These are phyloP conservation scores for Monosporascus sp. DNA, from an alignment of 2,329 filamentous ascomycete genomes.

Conservation along the genomic window DNA sequence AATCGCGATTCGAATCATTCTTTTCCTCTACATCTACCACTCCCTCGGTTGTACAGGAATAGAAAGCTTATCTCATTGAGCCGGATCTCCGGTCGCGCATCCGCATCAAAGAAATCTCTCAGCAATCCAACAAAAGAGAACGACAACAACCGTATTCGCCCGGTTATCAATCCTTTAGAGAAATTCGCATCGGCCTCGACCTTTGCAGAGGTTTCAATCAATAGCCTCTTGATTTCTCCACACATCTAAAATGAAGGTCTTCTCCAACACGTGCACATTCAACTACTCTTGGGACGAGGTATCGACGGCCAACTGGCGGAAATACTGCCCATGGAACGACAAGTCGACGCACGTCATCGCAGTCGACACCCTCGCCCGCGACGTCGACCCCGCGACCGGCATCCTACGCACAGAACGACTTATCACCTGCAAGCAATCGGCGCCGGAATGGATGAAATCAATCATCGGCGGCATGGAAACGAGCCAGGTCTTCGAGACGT, in stretches of 20 bases:
- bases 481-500: conserved; percentile 89
- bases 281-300: conserved; percentile 99
- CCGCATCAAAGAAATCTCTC: too few species aligned
- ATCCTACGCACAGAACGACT: conserved; percentile 58
- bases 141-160: too few species aligned
- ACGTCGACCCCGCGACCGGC: conserved; percentile 50
- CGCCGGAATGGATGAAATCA: conserved; percentile 74
- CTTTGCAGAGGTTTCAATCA: too few species aligned
- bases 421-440: conserved; percentile 57
- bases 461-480: conserved; percentile 76
- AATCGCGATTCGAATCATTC: too few species aligned
- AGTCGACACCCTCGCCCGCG: conserved; percentile 83
- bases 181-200: too few species aligned
- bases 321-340: conserved; percentile 98
- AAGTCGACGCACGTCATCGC: conserved; percentile 95
- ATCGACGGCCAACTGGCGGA: conserved; percentile 94
- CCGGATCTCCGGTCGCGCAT: too few species aligned
- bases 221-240: neutral
- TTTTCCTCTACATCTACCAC: too few species aligned
- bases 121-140: too few species aligned
- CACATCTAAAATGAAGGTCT: conserved; percentile 74
- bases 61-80: too few species aligned
- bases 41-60: too few species aligned
- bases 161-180: too few species aligned
- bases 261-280: conserved; percentile 83